A percentile compares a stretch with the other conserved stretches of the same genome.
Evolutionary conservation across 1,139 yeast species (phyloP).

Genomic region (Yamadazyma sp.): DNA sequence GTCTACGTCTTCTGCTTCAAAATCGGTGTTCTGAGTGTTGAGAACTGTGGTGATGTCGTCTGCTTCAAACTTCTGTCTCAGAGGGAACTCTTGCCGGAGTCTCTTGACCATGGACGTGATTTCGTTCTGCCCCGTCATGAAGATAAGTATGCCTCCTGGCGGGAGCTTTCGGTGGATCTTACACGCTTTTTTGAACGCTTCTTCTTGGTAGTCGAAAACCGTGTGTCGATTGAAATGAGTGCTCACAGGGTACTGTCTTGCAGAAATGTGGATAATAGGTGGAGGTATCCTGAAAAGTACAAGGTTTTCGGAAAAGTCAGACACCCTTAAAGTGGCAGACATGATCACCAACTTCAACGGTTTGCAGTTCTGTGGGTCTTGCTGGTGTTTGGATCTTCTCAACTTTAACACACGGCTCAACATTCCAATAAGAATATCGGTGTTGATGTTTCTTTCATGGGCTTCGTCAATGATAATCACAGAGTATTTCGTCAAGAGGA

Average conservation of each 20-base stretch:
- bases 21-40: conserved; percentile 55
- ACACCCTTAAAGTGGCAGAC: conserved; percentile 95
- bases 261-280: conserved; percentile 87
- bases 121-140: conserved; percentile 93
- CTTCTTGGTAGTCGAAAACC: conserved; percentile 75
- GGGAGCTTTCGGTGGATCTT: conserved; percentile 87
- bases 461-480: conserved; percentile 94
- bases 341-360: conserved; percentile 73
- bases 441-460: conserved; percentile 92
- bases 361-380: conserved; percentile 47
- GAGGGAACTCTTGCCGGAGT: conserved; percentile 69
- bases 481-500: conserved; percentile 77
- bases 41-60: conserved; percentile 41
- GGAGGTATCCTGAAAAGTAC: conserved; percentile 75
- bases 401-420: conserved; percentile 81
- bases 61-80: conserved; percentile 30
- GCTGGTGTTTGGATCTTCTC: conserved; percentile 56
- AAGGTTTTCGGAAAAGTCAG: conserved; percentile 85
- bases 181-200: conserved; percentile 79
- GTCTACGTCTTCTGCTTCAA: conserved; percentile 88
- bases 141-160: conserved; percentile 90
- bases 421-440: conserved; percentile 95
- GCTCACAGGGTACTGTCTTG: conserved; percentile 94
- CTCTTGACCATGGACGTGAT: conserved; percentile 73
- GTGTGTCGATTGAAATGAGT: conserved; percentile 87